Conservation (phyloP, 1,139 yeast genomes). For the Pneumocystis carinii region DNA sequence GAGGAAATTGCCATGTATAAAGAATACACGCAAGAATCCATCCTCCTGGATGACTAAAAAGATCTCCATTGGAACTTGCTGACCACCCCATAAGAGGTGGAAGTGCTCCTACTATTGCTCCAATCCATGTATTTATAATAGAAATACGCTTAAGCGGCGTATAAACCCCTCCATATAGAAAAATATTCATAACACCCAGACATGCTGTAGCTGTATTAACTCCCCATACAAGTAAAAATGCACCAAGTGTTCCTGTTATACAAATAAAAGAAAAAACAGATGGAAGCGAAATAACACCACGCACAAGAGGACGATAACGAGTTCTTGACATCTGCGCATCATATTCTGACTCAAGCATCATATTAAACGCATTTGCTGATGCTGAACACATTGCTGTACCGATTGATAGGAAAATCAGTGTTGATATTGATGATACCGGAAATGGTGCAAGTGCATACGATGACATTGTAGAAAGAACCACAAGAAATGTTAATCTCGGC, state of each 20-base stretch:
- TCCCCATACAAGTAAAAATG: constrained; percentile 52
- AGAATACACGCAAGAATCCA: constrained; percentile 64
- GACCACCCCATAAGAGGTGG: constrained; percentile 99
- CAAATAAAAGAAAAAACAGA: constrained; percentile 77
- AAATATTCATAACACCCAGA: constrained; percentile 64
- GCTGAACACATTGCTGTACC: constrained; percentile 87
- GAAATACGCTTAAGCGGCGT: constrained; percentile 77
- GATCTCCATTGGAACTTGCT: constrained; percentile 42
- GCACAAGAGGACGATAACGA: constrained; percentile 74
- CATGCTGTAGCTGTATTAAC: constrained; percentile 52
- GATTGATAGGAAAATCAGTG: constrained; percentile 53
- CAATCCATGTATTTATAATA: constrained; percentile 92
- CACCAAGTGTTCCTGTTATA: constrained; percentile 55
- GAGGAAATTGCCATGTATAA: constrained; percentile 98
- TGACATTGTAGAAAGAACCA: constrained; percentile 81
- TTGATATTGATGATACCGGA: constrained; percentile 47
- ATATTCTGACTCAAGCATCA: constrained; percentile 89
- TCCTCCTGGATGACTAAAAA: constrained; percentile 16
- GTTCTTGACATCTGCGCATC: constrained; percentile 85
- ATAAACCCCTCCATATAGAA: constrained; percentile 74
- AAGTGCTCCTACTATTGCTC: constrained; percentile 93
- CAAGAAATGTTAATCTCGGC: constrained; percentile 75
- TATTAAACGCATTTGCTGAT: constrained; percentile 90
- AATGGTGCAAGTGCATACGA: constrained; percentile 85
- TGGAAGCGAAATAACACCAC: constrained; percentile 57